Evolutionary conservation across 192 early-diverging fungal species (phyloP).

Genomic region (Lobosporangium transversale): DNA sequence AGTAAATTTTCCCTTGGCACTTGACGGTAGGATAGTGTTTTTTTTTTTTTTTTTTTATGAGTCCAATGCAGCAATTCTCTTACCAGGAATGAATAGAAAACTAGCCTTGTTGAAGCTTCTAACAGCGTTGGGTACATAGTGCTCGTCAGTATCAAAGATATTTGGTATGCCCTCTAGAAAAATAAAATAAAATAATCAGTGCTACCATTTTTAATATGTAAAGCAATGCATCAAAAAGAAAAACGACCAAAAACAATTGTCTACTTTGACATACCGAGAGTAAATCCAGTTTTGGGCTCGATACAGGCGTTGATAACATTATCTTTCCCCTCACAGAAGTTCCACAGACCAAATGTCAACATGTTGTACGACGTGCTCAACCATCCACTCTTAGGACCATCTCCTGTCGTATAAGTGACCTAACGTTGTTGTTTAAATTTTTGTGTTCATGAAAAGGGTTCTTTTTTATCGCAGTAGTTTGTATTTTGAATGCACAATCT

Average conservation of each 20-base stretch:
- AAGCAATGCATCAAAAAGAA: neutral
- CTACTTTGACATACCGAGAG: slow-evolving; percentile 17
- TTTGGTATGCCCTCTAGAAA: slow-evolving; percentile 15
- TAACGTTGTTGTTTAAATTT: too few relatives aligned
- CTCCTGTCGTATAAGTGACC: slow-evolving; percentile 17
- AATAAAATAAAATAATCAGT: neutral
- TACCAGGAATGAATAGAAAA: slow-evolving; percentile 41
- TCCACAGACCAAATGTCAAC: slow-evolving; percentile 40
- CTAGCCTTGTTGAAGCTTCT: slow-evolving; percentile 29
- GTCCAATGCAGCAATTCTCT: too few relatives aligned
- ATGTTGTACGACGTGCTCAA: slow-evolving; percentile 18
- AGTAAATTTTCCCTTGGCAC: too few relatives aligned
- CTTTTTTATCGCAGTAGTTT: neutral
- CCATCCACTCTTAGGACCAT: slow-evolving; percentile 32
- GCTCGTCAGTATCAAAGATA: slow-evolving; percentile 19
- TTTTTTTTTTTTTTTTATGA: too few relatives aligned
- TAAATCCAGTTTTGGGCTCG: slow-evolving; percentile 21
- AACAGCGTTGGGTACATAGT: slow-evolving; percentile 23
- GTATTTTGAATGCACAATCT: too few relatives aligned
- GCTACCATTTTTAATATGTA: neutral
- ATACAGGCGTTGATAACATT: slow-evolving; percentile 20
- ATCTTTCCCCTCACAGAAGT: slow-evolving; percentile 28
- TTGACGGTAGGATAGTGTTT: too few relatives aligned
- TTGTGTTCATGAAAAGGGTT: too few relatives aligned
- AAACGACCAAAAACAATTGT: too few relatives aligned